Base-by-base conservation (phyloP, 2,329 filamentous ascomycete species). In the Ophiostoma montium region DNA sequence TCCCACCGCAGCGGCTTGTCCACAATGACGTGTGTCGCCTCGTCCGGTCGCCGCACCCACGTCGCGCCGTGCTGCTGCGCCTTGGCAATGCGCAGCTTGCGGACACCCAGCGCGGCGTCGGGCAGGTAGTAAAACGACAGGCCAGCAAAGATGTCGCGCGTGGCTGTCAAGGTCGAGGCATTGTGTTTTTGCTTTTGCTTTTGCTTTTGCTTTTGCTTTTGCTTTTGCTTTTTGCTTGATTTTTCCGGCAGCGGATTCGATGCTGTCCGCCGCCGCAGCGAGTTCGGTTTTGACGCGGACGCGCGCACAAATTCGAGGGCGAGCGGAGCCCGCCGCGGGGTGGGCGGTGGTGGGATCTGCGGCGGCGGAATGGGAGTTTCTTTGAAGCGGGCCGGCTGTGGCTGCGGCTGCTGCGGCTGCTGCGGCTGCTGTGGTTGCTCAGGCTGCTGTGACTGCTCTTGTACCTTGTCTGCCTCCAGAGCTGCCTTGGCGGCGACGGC, bases 71-170 rank as follows among this genome's bases (percentile, higher is more conserved):
- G 80, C 57, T 87, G 80, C 47, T 78, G 73, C 0, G 84, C 81
- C 61, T 82, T 88, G 30, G 74, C 74, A 47, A 95, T 94, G 4
- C 85, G 80, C 51, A 80, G 64, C 49, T 76, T 76, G 35, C 89
- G 76, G 8, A 75, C 70, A 11, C 81, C 76, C 43, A 84, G 73
- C 54, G 90, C 82, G 54, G 87, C 78, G 55, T 92, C 84, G 0
- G 88, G 90, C 6, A 94, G 77, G 61, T 92, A 95, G 64, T 78
- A 85, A 55, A 87, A 82, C 0, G 66, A 62, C n/a, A 84, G 62
- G 0, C 66, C 72, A 41, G 67, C 71, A 59, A 88, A 81, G 5
- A 85, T 70, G 55, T 27, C 16, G 8, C 32, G 13, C 9, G 6
- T n/a, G 21, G 21, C n/a, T 5, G 39, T 21, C 3, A 30, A 5